Evolutionary conservation across 2,329 filamentous ascomycete species (phyloP).

Genomic region (Rutstroemia sp.): DNA sequence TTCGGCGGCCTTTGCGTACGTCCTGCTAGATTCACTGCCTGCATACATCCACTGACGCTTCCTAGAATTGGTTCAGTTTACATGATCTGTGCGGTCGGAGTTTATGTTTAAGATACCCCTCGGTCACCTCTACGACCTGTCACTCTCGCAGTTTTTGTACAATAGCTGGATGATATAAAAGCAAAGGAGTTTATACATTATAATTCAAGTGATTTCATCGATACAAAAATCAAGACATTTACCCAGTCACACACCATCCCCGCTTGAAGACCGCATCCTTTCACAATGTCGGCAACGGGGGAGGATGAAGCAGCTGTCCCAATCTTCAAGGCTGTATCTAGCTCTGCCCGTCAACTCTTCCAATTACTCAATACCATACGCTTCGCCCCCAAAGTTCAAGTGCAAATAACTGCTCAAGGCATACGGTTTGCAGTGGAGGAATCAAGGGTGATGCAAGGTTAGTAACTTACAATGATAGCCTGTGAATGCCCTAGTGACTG

Average conservation of each 20-base stretch:
- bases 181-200: conserved; percentile 17
- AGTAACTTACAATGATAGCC: conserved; percentile 14
- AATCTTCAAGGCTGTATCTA: conserved; percentile 69
- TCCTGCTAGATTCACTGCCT: conserved; percentile 13
- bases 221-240: neutral
- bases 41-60: conserved; percentile 12
- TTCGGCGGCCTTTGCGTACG: conserved; percentile 84
- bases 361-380: conserved; percentile 52
- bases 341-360: conserved; percentile 69
- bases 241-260: neutral
- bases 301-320: conserved; percentile 33
- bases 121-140: conserved; percentile 16
- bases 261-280: neutral
- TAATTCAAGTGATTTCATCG: conserved; percentile 16
- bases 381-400: conserved; percentile 47
- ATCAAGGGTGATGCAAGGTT: conserved; percentile 85
- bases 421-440: conserved; percentile 86
- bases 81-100: conserved; percentile 98
- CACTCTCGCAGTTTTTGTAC: conserved; percentile 25
- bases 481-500: too few relatives aligned
- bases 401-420: conserved; percentile 78
- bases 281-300: conserved; percentile 24
- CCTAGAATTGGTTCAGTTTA: conserved; percentile 85
- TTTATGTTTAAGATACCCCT: conserved; percentile 66
- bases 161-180: conserved; percentile 28